These are phyloP conservation scores for Petunia secreta DNA, from an alignment of 257 asterid genomes.

Conservation along the genomic window DNA sequence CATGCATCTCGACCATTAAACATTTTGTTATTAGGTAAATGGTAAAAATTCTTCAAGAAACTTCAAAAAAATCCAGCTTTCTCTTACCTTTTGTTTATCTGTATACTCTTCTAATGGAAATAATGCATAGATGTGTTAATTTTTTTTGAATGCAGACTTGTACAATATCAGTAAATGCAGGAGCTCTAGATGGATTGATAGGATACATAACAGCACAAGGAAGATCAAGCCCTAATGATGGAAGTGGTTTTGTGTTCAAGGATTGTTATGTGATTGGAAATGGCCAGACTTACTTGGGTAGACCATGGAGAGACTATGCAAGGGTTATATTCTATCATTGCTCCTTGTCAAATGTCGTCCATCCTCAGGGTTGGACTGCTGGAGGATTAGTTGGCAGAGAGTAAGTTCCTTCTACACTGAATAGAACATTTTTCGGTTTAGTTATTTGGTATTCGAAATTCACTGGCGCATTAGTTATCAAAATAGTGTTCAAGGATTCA, in stretches of 20 bases:
- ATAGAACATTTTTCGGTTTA: neutral
- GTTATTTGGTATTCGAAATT: neutral
- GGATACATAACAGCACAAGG: conserved; percentile 83
- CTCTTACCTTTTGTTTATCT: too few species aligned
- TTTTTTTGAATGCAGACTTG: conserved; percentile 44
- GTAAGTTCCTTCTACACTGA: conserved; percentile 39
- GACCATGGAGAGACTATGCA: conserved; percentile 76
- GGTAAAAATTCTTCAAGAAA: too few species aligned
- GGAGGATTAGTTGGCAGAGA: conserved; percentile 45
- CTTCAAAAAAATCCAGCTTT: too few species aligned
- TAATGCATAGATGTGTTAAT: neutral
- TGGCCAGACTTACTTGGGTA: conserved; percentile 52
- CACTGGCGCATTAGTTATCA: neutral
- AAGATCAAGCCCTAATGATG: conserved; percentile 33
- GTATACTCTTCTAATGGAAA: neutral
- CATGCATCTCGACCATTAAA: too few species aligned
- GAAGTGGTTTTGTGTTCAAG: conserved; percentile 59
- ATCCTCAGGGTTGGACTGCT: conserved; percentile 65
- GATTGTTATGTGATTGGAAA: conserved; percentile 50
- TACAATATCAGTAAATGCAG: conserved; percentile 49
- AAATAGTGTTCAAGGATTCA: too few species aligned
- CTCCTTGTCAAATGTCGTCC: conserved; percentile 44
- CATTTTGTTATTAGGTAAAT: too few species aligned
- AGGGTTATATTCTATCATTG: conserved; percentile 62
- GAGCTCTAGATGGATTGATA: conserved; percentile 35